Conservation (phyloP, 2,329 filamentous ascomycete species). For the Plectosphaerella cucumerina region DNA sequence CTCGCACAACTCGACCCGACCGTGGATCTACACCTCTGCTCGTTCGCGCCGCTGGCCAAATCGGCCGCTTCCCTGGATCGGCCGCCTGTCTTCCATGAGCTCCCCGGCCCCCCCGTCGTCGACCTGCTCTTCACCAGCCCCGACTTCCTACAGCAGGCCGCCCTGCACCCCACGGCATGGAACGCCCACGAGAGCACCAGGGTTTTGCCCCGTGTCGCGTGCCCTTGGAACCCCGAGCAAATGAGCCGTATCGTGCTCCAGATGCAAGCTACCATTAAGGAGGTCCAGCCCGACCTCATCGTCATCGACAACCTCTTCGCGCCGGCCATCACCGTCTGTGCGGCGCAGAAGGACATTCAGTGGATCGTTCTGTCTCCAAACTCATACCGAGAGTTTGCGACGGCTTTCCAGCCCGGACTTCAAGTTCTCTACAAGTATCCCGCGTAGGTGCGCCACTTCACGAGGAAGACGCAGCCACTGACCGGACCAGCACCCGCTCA, state of each 20-base stretch:
- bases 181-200: constrained; percentile 3
- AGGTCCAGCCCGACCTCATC: constrained; percentile 6
- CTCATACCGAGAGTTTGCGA: constrained; percentile 6
- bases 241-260: constrained; percentile 3
- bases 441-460: too few relatives aligned
- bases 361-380: constrained; percentile 8
- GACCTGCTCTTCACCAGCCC: constrained; percentile 4
- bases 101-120: background rate
- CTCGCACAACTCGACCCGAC: constrained; percentile 7
- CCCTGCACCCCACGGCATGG: constrained; percentile 3
- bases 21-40: constrained; percentile 10
- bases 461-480: too few relatives aligned
- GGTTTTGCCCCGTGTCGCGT: constrained; percentile 3
- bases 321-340: constrained; percentile 6
- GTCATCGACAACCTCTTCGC: constrained; percentile 10
- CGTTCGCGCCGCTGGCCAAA: constrained; percentile 1
- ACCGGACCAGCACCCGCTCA: constrained; percentile 16
- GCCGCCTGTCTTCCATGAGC: constrained; percentile 1
- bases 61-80: background rate
- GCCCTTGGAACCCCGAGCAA: constrained; percentile 5
- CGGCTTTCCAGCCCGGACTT: background rate
- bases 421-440: too few relatives aligned
- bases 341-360: constrained; percentile 2
- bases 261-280: constrained; percentile 1
- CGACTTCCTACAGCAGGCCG: constrained; percentile 1